A percentile compares a stretch with the other conserved stretches of the same genome.
Evolutionary conservation across 805 yeast species (phyloP).

Genomic region (Jamesozyma rosinii): DNA sequence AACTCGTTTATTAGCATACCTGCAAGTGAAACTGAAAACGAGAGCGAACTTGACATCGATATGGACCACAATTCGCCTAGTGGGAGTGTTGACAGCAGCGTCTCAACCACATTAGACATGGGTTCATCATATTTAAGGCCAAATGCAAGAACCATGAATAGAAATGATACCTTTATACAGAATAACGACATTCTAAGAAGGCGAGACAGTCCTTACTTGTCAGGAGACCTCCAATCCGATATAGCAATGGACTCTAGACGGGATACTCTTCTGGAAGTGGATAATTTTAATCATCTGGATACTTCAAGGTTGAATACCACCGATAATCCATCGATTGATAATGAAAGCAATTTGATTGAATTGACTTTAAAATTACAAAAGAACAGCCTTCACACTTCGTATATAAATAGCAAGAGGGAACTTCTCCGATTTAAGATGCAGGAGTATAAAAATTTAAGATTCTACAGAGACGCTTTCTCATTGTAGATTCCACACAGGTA

Average conservation of each 20-base stretch:
- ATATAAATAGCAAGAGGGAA: constrained; percentile 11
- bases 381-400: constrained; percentile 12
- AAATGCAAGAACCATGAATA: not conserved
- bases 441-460: constrained; percentile 20
- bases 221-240: not conserved
- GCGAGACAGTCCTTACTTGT: not conserved
- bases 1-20: constrained; percentile 12
- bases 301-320: not conserved
- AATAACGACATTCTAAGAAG: not conserved
- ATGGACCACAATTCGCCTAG: constrained; percentile 17
- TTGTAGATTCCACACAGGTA: constrained; percentile 6
- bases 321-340: not conserved
- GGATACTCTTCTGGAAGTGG: not conserved
- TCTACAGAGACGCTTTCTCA: constrained; percentile 24
- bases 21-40: constrained; percentile 8
- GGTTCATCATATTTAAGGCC: not conserved
- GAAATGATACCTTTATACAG: not conserved
- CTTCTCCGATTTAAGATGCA: constrained; percentile 15
- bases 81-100: constrained; percentile 25
- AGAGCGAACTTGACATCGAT: constrained; percentile 18
- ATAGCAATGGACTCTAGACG: not conserved
- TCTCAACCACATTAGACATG: constrained; percentile 13
- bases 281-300: not conserved
- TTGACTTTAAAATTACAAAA: constrained; percentile 9
- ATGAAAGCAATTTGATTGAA: not conserved